Conservation (phyloP, 495 filamentous ascomycete species). For the Opeltia flavorubescens region DNA sequence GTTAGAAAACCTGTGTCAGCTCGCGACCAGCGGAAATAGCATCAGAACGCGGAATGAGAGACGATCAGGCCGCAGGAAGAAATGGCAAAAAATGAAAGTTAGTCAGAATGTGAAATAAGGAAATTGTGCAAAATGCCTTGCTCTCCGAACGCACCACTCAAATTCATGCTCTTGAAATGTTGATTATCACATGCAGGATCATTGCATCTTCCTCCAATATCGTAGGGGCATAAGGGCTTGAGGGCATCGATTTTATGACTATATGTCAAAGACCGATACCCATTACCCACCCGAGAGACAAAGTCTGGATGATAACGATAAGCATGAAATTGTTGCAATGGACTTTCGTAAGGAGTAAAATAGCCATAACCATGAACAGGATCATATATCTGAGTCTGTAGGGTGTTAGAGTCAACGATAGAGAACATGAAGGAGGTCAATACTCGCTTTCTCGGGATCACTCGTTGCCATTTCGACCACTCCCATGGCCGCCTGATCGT, state of each 20-base stretch:
- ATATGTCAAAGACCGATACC: slow-evolving; percentile 82
- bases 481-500: not conserved
- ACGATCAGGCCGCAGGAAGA: slow-evolving; percentile 6
- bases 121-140: slow-evolving; percentile 19
- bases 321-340: slow-evolving; percentile 66
- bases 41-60: slow-evolving; percentile 4
- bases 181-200: slow-evolving; percentile 55
- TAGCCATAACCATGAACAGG: slow-evolving; percentile 8
- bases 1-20: slow-evolving; percentile 47
- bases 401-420: not conserved
- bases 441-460: slow-evolving; percentile 3
- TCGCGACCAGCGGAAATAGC: slow-evolving; percentile 28
- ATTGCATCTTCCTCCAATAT: slow-evolving; percentile 65
- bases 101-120: not conserved
- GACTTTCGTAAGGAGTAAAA: slow-evolving; percentile 70
- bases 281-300: slow-evolving; percentile 50
- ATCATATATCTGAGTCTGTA: not conserved
- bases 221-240: slow-evolving; percentile 58
- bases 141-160: slow-evolving; percentile 63
- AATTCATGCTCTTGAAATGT: slow-evolving; percentile 63
- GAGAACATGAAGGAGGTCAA: not conserved
- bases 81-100: slow-evolving; percentile 9
- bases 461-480: not conserved
- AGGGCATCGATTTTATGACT: slow-evolving; percentile 71
- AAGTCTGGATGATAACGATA: slow-evolving; percentile 81